A percentile compares a stretch with the other conserved stretches of the same genome.
Conservation (phyloP, 1,139 yeast species). For the Blastobotrys illinoisensis region DNA sequence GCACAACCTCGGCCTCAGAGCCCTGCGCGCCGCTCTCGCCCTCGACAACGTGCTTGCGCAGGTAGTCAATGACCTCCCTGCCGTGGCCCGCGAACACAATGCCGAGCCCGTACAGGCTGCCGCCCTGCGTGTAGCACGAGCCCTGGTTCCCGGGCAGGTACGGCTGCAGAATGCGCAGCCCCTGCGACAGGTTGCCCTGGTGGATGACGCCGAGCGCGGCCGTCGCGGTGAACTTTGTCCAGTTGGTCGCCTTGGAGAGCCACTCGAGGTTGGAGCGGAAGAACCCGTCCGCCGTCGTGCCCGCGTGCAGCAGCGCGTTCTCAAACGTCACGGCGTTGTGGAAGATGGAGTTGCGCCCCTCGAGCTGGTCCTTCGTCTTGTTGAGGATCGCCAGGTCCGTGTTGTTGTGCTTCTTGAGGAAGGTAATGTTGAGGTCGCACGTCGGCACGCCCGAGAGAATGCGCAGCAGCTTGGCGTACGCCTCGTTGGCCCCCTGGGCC, state of each 20-base stretch:
- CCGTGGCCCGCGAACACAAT: slow-evolving; percentile 96
- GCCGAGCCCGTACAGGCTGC: slow-evolving; percentile 90
- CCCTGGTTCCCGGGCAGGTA: slow-evolving; percentile 80
- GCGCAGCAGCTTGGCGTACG: slow-evolving; percentile 46
- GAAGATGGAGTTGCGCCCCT: slow-evolving; percentile 89
- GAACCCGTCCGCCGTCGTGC: slow-evolving; percentile 93
- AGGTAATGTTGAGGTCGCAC: slow-evolving; percentile 87
- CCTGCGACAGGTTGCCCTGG: slow-evolving; percentile 89
- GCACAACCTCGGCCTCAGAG: slow-evolving; percentile 75
- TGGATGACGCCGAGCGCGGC: slow-evolving; percentile 98
- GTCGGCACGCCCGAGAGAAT: slow-evolving; percentile 92
- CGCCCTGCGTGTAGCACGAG: slow-evolving; percentile 80
- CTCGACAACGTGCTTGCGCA: slow-evolving; percentile 68
- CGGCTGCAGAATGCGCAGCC: slow-evolving; percentile 80
- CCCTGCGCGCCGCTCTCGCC: slow-evolving; percentile 49
- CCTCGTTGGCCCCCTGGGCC: slow-evolving; percentile 34
- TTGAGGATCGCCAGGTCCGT: slow-evolving; percentile 79
- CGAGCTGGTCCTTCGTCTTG: slow-evolving; percentile 74
- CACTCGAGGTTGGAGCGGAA: slow-evolving; percentile 89
- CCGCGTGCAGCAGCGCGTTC: slow-evolving; percentile 92
- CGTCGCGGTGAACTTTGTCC: slow-evolving; percentile 98
- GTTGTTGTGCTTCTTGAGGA: slow-evolving; percentile 78
- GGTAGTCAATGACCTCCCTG: slow-evolving; percentile 73
- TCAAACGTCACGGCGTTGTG: slow-evolving; percentile 95
- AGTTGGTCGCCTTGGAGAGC: slow-evolving; percentile 94